Percentiles rank a stretch among this genome's conserved stretches.
Conservation (phyloP, 306 rosid species). For the Trifolium dubium region DNA sequence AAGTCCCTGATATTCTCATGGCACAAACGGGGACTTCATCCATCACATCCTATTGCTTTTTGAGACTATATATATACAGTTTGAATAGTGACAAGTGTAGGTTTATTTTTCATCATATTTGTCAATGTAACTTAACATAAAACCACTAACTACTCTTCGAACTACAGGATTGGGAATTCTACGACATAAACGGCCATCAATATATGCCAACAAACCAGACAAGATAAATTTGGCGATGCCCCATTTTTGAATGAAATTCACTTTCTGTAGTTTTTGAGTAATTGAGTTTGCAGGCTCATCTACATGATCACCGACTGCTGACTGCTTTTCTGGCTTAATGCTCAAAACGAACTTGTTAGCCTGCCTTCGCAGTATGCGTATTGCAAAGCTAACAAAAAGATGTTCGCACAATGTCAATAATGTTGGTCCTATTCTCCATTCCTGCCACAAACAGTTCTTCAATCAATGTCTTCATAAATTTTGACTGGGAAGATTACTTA, state of each 20-base stretch:
- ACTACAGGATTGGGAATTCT: conserved; percentile 82
- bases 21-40: conserved; percentile 17
- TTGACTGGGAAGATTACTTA: conserved; percentile 20
- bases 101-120: conserved; percentile 51
- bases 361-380: conserved; percentile 78
- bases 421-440: conserved; percentile 85
- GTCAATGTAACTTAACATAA: conserved; percentile 77
- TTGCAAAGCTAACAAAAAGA: conserved; percentile 87
- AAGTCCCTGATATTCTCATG: conserved; percentile 1
- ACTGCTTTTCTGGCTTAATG: conserved; percentile 54
- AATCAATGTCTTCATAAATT: conserved; percentile 28
- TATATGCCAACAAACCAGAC: conserved; percentile 81
- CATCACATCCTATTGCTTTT: not conserved
- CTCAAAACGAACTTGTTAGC: conserved; percentile 54
- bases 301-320: conserved; percentile 40
- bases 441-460: conserved; percentile 53
- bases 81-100: not conserved
- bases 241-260: conserved; percentile 61
- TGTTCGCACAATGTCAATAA: conserved; percentile 81
- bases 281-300: conserved; percentile 40
- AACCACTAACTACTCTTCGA: conserved; percentile 89
- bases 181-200: conserved; percentile 92
- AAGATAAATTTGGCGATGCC: conserved; percentile 76
- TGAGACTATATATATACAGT: not conserved
- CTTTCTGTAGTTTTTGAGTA: conserved; percentile 38